These are phyloP conservation scores for Megacollybia platyphylla DNA, from an alignment of 1,284 basidiomycete species.

Conservation along the genomic window DNA sequence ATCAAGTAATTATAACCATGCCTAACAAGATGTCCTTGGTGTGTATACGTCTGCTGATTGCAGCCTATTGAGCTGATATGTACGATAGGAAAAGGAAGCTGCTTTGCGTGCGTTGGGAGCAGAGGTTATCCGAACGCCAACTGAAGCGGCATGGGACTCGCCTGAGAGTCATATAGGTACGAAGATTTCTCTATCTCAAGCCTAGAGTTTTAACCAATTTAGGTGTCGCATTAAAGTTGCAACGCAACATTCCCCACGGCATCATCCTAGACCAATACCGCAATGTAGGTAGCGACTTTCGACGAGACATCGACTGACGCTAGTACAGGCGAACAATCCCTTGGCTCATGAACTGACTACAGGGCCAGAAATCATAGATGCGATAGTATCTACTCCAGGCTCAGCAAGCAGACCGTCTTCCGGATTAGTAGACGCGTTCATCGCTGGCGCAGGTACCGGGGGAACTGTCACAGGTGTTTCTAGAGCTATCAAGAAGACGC, in stretches of 20 bases:
- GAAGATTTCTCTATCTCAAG: constrained; percentile 39
- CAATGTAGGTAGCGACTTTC: constrained; percentile 35
- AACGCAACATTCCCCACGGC: constrained; percentile 70
- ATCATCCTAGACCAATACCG: constrained; percentile 90
- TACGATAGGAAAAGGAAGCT: constrained; percentile 79
- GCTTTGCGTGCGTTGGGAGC: constrained; percentile 86
- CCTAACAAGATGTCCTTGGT: constrained; percentile 93
- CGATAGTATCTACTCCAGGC: constrained; percentile 50
- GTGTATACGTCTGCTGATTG: constrained; percentile 11
- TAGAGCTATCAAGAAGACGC: constrained; percentile 67
- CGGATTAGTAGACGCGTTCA: constrained; percentile 69
- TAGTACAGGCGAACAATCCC: constrained; percentile 65
- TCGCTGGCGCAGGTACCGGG: constrained; percentile 91
- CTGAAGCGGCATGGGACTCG: constrained; percentile 73
- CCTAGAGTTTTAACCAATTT: constrained; percentile 68
- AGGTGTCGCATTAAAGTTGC: constrained; percentile 77
- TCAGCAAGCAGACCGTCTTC: constrained; percentile 43
- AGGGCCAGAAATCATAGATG: constrained; percentile 80
- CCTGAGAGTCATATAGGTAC: constrained; percentile 87
- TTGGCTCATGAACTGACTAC: constrained; percentile 82
- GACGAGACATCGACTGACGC: constrained; percentile 4
- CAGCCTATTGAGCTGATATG: not conserved
- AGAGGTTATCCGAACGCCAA: constrained; percentile 92
- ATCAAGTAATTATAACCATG: constrained; percentile 87
- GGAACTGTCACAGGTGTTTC: constrained; percentile 88